These are phyloP conservation scores for Citrus medica DNA, from an alignment of 345 rosid species.

Conservation along the genomic window DNA sequence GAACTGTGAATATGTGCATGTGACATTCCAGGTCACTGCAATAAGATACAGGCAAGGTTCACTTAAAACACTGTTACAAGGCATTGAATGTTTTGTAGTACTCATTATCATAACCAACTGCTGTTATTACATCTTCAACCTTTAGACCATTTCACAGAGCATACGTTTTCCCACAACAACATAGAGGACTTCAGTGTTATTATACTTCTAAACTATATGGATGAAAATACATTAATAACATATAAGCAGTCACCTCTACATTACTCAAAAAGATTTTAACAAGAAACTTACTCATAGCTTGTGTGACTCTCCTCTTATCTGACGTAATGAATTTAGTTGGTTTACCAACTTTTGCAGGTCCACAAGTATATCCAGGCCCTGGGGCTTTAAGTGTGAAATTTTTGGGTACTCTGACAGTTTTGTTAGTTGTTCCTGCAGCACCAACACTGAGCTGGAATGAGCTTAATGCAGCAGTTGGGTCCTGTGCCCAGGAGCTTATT, in stretches of 20 bases:
- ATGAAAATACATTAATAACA: neutral
- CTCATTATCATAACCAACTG: neutral
- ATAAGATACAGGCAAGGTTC: slow-evolving; percentile 5
- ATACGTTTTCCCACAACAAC: neutral
- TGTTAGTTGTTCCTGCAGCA: slow-evolving; percentile 79
- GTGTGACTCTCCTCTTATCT: slow-evolving; percentile 81
- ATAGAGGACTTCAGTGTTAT: neutral
- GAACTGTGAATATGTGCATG: slow-evolving; percentile 91
- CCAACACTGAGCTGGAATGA: slow-evolving; percentile 88
- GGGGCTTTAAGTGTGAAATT: slow-evolving; percentile 83
- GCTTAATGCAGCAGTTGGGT: slow-evolving; percentile 63
- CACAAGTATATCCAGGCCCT: slow-evolving; percentile 95
- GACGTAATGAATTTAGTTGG: slow-evolving; percentile 58
- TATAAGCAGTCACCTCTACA: neutral
- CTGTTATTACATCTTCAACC: neutral
- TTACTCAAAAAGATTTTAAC: slow-evolving; percentile 2
- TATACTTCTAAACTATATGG: neutral
- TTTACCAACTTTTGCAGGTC: slow-evolving; percentile 66
- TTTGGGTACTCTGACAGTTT: slow-evolving; percentile 67
- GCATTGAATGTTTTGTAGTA: neutral
- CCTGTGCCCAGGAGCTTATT: slow-evolving; percentile 77
- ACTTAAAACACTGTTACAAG: neutral
- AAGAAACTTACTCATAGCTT: slow-evolving; percentile 81
- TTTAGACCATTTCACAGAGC: neutral
- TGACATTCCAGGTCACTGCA: slow-evolving; percentile 98